Base-by-base conservation (phyloP, 116 monocot genomes). In the Zostera marina region DNA sequence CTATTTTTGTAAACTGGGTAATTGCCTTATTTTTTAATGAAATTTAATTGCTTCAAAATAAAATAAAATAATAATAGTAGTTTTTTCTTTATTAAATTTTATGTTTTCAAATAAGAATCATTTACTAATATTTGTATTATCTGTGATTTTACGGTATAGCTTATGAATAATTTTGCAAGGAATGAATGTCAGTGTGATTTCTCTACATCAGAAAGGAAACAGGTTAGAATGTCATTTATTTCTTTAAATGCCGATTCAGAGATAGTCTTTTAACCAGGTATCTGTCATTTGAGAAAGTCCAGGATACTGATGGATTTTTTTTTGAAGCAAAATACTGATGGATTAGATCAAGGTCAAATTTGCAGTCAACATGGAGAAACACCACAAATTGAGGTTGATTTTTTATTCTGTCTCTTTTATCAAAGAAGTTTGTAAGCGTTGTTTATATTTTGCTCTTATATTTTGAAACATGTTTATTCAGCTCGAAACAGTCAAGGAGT, bases 111-210 rank as follows among this genome's bases (percentile, higher is more conserved):
- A 21, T 51, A 19, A 7, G 16, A 51, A 2, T 19, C 8, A 2
- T 24, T 19, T 47, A 15, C 1, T 62, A 20, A 24, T 44, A 56
- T 56, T 38, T 26, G 15, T 41, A 8, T 56, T 39, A 38, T 14
- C 8, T 39, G 39, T 22, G 23, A n/a, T n/a, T n/a, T n/a, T n/a
- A n/a, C n/a, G n/a, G 9, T 56, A 26, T 57, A 83, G 83, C 66
- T 76, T 65, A 44, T 79, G 56, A 63, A 72, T 47, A 54, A 65
- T 64, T 42, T 67, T 47, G 79, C 73, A 32, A 64, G 61, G 46
- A 73, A 70, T 24, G 45, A 49, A 51, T 16, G 39, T 11, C 7
- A 44, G 48, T 52, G 39, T 17, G 68, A 39, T 14, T 22, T 40
- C 19, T 4, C 44, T 62, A 16, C 22, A 16, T 46, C 17, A 10